Base-by-base conservation (phyloP, 768 basidiomycete species). In the Sarcodon aspratus region DNA sequence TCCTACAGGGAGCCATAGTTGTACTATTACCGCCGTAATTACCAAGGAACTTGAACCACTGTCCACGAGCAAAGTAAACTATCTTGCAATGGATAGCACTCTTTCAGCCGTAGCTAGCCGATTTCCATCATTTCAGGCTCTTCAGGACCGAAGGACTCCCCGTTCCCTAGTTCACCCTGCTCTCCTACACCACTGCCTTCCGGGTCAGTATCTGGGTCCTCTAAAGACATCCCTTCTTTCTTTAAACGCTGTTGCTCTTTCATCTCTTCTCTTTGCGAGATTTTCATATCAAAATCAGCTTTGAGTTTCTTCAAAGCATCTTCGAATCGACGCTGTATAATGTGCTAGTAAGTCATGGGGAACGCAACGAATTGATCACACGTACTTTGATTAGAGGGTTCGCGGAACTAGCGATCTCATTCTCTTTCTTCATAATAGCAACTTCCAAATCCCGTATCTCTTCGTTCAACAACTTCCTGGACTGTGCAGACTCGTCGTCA, bases 381-480 rank as follows among this genome's bases (percentile, higher is more conserved):
- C 66, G 33, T 53, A 88, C 90, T 72, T 80, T 82, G 61, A 96
- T 91, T 49, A 95, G 75, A 35, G 87, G 85, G 63, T 96, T 96
- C 3, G 79, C 78, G 15, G 87, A 86, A 55, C 80, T 83, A 2
- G 83, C 76, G 52, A 94, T 81, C 64, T 95, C 92, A 17, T 71
- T 76, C 44, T 76, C 75, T 68, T 94, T 95, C 75, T 88, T 87
- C 38, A 79, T 72, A 10, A 94, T 85, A 2, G 91, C 93, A 44
- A 81, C 82, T 63, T 95, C 87, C 54, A 96, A 66, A 61, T 95
- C 92, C 44, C 80, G 71, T 45, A 94, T 91, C 64, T 95, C 92
- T 58, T 93, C 93, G 55, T 82, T 87, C 53, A 95, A 64, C 36
- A 94, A 62, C 55, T 85, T 86, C 60, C 80, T 78, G 34, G 82